Conservation (phyloP, 2,329 filamentous ascomycete species). For the Paraphaeosphaeria sporulosa region DNA sequence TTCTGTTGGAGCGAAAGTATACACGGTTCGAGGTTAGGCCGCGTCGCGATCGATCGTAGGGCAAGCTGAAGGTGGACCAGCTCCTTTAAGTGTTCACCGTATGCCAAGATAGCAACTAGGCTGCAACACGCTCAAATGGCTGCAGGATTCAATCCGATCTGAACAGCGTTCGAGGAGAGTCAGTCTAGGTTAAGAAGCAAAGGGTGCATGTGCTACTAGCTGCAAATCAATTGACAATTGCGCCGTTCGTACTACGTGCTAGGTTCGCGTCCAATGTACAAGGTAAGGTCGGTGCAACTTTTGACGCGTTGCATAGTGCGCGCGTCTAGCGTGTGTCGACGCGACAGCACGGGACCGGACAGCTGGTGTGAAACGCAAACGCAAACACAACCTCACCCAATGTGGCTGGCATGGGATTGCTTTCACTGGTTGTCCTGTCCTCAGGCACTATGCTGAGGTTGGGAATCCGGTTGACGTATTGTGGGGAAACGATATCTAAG, state of each 20-base stretch:
- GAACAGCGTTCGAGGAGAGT: background rate
- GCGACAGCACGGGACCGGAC: background rate
- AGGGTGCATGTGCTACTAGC: background rate
- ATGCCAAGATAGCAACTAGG: background rate
- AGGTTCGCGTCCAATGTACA: background rate
- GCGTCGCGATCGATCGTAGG: background rate
- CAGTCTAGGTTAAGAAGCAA: background rate
- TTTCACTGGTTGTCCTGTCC: background rate
- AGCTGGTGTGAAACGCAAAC: background rate
- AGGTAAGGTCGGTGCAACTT: background rate
- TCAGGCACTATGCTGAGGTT: background rate
- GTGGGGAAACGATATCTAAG: slow-evolving; percentile 1
- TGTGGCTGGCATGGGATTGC: background rate
- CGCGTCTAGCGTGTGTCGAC: slow-evolving; percentile 4
- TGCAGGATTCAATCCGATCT: background rate
- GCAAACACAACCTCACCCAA: background rate
- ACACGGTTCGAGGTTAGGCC: background rate
- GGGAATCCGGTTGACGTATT: slow-evolving; percentile 3
- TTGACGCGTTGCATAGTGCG: background rate
- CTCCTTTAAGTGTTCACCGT: slow-evolving; percentile 1
- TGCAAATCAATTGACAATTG: background rate
- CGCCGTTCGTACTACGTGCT: background rate
- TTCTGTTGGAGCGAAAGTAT: background rate
- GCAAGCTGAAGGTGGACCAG: background rate
- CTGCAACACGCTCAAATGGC: background rate